Evolutionary conservation across 2,329 filamentous ascomycete genomes (phyloP), one percentile per base, ranked within the genome.

Genomic region (Beauveria asiatica): DNA sequence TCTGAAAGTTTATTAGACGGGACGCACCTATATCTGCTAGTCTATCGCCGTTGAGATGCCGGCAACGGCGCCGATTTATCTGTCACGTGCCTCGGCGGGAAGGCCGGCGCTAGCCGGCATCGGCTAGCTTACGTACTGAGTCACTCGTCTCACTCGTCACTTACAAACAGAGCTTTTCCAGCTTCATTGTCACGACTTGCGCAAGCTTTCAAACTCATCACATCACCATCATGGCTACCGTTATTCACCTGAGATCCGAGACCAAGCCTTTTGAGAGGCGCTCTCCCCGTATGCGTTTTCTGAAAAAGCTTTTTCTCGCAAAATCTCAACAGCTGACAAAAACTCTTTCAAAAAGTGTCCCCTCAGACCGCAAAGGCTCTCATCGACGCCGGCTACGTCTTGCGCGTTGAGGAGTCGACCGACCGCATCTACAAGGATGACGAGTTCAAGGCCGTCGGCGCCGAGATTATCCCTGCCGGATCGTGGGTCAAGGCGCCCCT

Each of bases 401-500:
- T 90, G 67, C 82, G 82, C 60, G 82, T 90, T 45, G 87, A 90
- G 75, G 79, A 80, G 63, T 85, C 80, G 59, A 77, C 81, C 6
- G 81, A 84, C 68, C 80, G 87, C 62, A 89, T 90, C 68, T 86
- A 82, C 67, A 77, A 81, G 44, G 81, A 83, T 66, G 74, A 72
- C 52, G 84, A 87, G 71, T 87, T 84, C 66, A 76, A 79, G 70
- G 76, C 78, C 59, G 78, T 81, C 42, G 88, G 88, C 53, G 86
- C 85, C 49, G 81, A 77, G 16, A 77, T 92, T 23, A 83, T 91
- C 16, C 79, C 82, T 16, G 81, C 84, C 64, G 84, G 86, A 46
- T 83, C 80, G 54, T 92, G 88, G 88, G 78, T 79, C 58, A 78
- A 87, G 61, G 87, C 84, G 1, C 85, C 87, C 44, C 75, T 78